These are phyloP conservation scores for Mollisiaceae sp. DNA, from an alignment of 2,329 filamentous ascomycete genomes.

Conservation along the genomic window DNA sequence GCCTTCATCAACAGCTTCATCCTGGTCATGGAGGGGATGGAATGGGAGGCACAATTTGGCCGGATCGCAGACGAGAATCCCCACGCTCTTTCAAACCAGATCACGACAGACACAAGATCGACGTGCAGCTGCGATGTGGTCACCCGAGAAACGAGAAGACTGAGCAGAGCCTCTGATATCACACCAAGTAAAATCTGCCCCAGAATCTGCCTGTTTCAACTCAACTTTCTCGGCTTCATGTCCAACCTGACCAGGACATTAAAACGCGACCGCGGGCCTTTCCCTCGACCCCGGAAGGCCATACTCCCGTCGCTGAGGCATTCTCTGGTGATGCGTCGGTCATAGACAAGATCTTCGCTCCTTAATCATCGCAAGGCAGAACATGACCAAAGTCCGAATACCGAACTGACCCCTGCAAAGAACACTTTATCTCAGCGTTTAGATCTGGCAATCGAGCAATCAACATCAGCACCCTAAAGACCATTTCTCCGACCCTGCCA, in stretches of 20 bases:
- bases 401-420: not conserved
- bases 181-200: not conserved
- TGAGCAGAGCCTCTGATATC: conserved; percentile 1
- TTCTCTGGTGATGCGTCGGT: not conserved
- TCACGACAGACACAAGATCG: not conserved
- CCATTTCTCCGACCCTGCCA: conserved; percentile 3
- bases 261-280: conserved; percentile 5
- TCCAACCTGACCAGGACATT: not conserved
- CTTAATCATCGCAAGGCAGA: conserved; percentile 9
- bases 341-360: not conserved
- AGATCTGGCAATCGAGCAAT: not conserved
- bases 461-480: conserved; percentile 3
- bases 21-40: not conserved
- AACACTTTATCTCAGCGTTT: conserved; percentile 6
- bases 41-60: not conserved
- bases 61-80: not conserved
- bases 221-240: not conserved
- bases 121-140: not conserved
- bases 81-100: not conserved
- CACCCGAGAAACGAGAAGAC: not conserved
- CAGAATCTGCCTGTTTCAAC: not conserved
- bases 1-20: conserved; percentile 12
- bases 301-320: not conserved
- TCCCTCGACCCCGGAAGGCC: not conserved
- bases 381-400: not conserved